Evolutionary conservation across 2,329 filamentous ascomycete species (phyloP).

Genomic region (Fusarium sp.): DNA sequence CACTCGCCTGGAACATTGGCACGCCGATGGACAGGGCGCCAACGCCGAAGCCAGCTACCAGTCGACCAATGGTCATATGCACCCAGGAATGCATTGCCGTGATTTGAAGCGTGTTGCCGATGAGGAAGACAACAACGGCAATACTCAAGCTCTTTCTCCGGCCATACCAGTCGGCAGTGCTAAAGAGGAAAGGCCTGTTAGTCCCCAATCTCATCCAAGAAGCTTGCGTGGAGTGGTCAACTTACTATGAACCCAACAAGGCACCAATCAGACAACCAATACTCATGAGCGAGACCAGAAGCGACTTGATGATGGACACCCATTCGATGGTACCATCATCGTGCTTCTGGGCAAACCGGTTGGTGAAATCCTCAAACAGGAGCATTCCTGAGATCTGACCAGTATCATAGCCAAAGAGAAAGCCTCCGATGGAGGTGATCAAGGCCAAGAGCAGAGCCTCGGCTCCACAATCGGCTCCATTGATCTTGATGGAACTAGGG

Average conservation of each 20-base stretch:
- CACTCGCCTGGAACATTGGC: conserved; percentile 74
- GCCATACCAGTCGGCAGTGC: conserved; percentile 66
- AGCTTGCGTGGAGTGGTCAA: not conserved
- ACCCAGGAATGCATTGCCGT: conserved; percentile 69
- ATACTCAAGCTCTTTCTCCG: conserved; percentile 65
- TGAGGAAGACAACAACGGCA: conserved; percentile 66
- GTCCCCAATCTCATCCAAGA: not conserved
- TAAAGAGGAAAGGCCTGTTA: conserved; percentile 7
- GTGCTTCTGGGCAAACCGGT: conserved; percentile 60
- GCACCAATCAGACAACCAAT: conserved; percentile 68
- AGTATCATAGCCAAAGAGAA: conserved; percentile 72
- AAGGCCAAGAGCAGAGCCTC: conserved; percentile 59
- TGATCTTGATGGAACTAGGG: conserved; percentile 51
- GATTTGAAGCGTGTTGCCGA: conserved; percentile 75
- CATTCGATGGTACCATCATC: conserved; percentile 56
- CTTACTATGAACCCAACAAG: conserved; percentile 60
- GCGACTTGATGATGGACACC: conserved; percentile 56
- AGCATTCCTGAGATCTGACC: conserved; percentile 67
- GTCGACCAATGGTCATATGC: conserved; percentile 69
- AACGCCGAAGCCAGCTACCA: conserved; percentile 57
- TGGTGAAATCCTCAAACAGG: conserved; percentile 62
- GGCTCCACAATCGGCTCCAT: conserved; percentile 54
- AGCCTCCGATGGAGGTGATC: conserved; percentile 67
- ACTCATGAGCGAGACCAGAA: conserved; percentile 66
- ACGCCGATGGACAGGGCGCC: conserved; percentile 73